Evolutionary conservation across 2,329 filamentous ascomycete species (phyloP), one percentile per base, ranked within the genome.

Genomic region (Trichoderma oligosporum): DNA sequence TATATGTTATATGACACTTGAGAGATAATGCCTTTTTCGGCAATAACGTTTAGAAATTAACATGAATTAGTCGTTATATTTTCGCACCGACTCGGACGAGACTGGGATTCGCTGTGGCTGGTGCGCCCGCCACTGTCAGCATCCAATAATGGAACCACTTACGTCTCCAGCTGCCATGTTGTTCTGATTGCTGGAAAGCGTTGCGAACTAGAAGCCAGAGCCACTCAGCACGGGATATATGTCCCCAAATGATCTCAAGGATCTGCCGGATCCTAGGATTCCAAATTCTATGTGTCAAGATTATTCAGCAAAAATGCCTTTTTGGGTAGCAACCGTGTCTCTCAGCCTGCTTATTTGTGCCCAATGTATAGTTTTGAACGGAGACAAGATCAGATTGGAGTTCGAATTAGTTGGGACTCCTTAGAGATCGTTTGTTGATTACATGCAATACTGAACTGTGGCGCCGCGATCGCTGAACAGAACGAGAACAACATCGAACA

Each of bases 231-330:
- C 16, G 20, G 20, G 35, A 18, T 22, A 20, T 29, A 16, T 29
- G 14, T 18, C 41, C 31, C 7, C 18, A 24, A 14, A 9, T 42
- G 29, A 48, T 48, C 36, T 31, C 31, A 48, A 48, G 38, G 38
- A 41, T 41, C 38, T 41, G 38, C 38, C 20, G 16, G n/a, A 11
- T 5, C 18, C 38, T 20, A 41, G 9, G 38, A 41, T 41, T 41
- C 38, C 38, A 41, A 41, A 42, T 53, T 53, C 49, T 53, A 42
- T 52, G 49, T 53, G 49, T 53, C 49, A 53, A 25, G 49, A 36
- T 53, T 53, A 53, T 42, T 53, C 38, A 42, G 27, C 27, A 11
- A 33, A 9, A 20, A 22, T 14, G 38, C 49, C 6, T 18, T 11
- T n/a, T 18, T 38, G 2, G 14, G 14, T n/a, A 31, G 49, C 38